Evolutionary conservation across 345 rosid genomes (phyloP).

Genomic region (Dimocarpus longan): DNA sequence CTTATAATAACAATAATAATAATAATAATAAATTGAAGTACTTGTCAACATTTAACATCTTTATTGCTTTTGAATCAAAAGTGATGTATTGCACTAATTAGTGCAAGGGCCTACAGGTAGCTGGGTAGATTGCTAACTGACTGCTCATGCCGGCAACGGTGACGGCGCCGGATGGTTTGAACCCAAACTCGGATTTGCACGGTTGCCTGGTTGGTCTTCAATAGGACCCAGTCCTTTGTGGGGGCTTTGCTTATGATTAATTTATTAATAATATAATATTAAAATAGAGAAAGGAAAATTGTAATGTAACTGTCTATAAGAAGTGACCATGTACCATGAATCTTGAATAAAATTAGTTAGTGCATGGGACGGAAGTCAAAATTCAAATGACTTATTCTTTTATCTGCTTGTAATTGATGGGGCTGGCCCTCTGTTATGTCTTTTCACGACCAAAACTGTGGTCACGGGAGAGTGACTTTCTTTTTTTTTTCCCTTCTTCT

Average conservation of each 20-base stretch:
- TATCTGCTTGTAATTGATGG: not conserved
- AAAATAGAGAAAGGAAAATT: not conserved
- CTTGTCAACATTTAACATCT: no score
- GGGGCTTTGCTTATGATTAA: constrained; percentile 17
- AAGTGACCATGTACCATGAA: constrained; percentile 35
- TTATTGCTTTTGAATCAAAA: no score
- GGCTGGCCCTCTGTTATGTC: not conserved
- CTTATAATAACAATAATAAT: not conserved
- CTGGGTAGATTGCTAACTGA: not conserved
- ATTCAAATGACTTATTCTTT: no score
- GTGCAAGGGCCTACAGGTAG: not conserved
- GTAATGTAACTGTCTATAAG: not conserved
- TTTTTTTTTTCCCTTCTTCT: no score
- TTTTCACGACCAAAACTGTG: not conserved
- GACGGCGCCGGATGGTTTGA: not conserved
- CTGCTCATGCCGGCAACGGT: not conserved
- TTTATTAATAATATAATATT: not conserved
- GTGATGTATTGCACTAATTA: no score
- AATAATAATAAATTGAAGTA: no score
- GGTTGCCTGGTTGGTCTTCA: not conserved
- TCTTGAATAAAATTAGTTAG: constrained; percentile 7
- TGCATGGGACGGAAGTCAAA: not conserved
- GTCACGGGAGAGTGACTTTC: not conserved
- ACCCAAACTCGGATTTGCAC: not conserved
- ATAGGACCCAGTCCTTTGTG: constrained; percentile 16